Percentiles rank a stretch among this genome's conserved stretches.
phyloP scores from a whole-genome alignment of 2,329 filamentous ascomycete species.

The Talaromyces atroroseus region DNA sequence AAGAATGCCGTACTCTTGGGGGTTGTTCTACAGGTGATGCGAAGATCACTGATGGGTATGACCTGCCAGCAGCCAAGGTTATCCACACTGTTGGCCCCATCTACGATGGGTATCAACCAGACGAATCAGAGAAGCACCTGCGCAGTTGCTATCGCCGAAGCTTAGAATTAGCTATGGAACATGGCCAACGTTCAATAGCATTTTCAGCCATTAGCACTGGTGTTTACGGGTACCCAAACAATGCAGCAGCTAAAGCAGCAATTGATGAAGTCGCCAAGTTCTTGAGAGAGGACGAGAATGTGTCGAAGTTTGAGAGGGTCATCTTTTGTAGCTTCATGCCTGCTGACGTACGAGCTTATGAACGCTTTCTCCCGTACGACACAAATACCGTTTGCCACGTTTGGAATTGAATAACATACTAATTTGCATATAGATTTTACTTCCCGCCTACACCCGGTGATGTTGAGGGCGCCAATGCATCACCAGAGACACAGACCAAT shows the following conservation, averaged over 20 bases:
- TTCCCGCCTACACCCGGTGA: slow-evolving; percentile 44
- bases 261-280: slow-evolving; percentile 56
- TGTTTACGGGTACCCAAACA: slow-evolving; percentile 78
- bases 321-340: slow-evolving; percentile 79
- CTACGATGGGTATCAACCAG: slow-evolving; percentile 47
- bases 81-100: slow-evolving; percentile 90
- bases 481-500: slow-evolving; percentile 45
- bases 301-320: slow-evolving; percentile 58
- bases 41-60: slow-evolving; percentile 75
- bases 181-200: slow-evolving; percentile 65
- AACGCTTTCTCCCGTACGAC: slow-evolving; percentile 66
- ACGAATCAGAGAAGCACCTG: slow-evolving; percentile 41
- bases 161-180: slow-evolving; percentile 64
- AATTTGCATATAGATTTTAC: slow-evolving; percentile 32
- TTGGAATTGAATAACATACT: background rate
- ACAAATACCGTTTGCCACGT: background rate
- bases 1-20: slow-evolving; percentile 65
- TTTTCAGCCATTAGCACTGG: slow-evolving; percentile 86
- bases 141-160: slow-evolving; percentile 64
- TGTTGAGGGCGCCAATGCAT: slow-evolving; percentile 20
- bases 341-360: slow-evolving; percentile 73
- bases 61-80: slow-evolving; percentile 68
- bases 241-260: slow-evolving; percentile 66
- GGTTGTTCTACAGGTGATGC: slow-evolving; percentile 74
- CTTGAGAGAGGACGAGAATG: slow-evolving; percentile 39